Base-by-base conservation (phyloP, 805 yeast genomes). In the Citeromyces matritensis region DNA sequence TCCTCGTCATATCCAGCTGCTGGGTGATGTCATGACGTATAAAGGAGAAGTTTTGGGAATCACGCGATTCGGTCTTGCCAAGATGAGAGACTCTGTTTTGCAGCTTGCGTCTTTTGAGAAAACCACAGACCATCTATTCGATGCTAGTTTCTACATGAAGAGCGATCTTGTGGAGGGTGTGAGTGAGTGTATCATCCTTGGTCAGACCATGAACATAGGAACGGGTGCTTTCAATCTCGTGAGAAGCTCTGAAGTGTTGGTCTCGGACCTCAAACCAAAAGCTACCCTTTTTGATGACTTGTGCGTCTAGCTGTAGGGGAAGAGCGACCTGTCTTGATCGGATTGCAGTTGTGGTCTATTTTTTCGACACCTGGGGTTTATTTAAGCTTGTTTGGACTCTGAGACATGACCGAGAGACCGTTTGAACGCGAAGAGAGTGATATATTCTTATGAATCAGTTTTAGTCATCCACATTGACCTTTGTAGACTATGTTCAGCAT, bases 11-110 rank as follows among this genome's bases (percentile, higher is more conserved):
- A 86, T 93, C 52, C 97, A 91, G 60, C 63, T 91, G 30, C 61
- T 91, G 40, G 98, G 98, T 41, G 99, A 91, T 55, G 97, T 91
- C 31, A 91, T 91, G 99, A 84, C 97, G 0, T 91, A 83, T 55
- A 91, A 91, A 58, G 99, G 99, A 37, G 98, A 91, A 52, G 94
- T 91, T 9, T 66, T 93, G 43, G 98, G 99, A 55, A 91, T 91
- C 50, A 91, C 99, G 2, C 72, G 99, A 59, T 91, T 91, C 47
- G 99, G 99, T 42, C 65, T 91, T 43, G 88, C 95, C 45, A 91
- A 93, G 55, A 91, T 91, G 97, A 76, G 98, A 60, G 98, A 91
- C 55, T 82, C 95, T 19, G 99, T 91, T 17, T 63, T 91, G 49
- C 98, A 91, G 55, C 64, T 91, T 49, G 99, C 99, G 1, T 82